A percentile compares a stretch with the other conserved stretches of the same genome.
Evolutionary conservation across 768 basidiomycete genomes (phyloP).

Genomic region (Mycena rosella): DNA sequence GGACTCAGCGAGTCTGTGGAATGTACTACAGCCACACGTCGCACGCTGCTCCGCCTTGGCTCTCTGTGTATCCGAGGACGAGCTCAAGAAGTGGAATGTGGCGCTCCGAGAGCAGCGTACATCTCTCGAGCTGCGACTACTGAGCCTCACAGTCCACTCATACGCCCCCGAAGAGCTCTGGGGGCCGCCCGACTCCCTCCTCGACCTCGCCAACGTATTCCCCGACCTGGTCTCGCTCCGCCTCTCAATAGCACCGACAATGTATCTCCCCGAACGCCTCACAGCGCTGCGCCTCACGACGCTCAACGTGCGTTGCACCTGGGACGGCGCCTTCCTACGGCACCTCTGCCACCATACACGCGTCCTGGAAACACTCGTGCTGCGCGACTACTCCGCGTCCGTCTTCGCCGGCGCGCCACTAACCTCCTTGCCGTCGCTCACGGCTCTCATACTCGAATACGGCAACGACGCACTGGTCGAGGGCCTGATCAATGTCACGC

Average conservation of each 20-base stretch:
- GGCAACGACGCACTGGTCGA: constrained; percentile 7
- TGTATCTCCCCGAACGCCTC: neutral
- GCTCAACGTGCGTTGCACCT: constrained; percentile 14
- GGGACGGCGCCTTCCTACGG: constrained; percentile 2
- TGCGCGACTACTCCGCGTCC: constrained; percentile 9
- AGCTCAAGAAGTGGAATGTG: neutral
- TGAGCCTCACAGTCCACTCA: constrained; percentile 13
- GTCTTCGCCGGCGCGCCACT: neutral
- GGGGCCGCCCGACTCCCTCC: constrained; percentile 7
- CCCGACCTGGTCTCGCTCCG: neutral
- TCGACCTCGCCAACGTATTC: neutral
- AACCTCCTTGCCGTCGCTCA: neutral
- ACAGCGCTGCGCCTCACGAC: neutral
- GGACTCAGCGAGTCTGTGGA: neutral
- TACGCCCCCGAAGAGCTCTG: constrained; percentile 14
- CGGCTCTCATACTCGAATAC: constrained; percentile 7
- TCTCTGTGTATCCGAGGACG: constrained; percentile 3
- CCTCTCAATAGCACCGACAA: neutral
- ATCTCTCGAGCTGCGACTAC: neutral
- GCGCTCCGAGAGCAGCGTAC: neutral
- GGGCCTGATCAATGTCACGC: constrained; percentile 1
- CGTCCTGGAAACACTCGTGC: constrained; percentile 6
- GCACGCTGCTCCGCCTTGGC: constrained; percentile 10
- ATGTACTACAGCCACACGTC: neutral
- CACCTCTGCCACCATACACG: neutral